These are phyloP conservation scores for Orobanche coerulescens DNA, from an alignment of 257 asterid species.

Conservation along the genomic window DNA sequence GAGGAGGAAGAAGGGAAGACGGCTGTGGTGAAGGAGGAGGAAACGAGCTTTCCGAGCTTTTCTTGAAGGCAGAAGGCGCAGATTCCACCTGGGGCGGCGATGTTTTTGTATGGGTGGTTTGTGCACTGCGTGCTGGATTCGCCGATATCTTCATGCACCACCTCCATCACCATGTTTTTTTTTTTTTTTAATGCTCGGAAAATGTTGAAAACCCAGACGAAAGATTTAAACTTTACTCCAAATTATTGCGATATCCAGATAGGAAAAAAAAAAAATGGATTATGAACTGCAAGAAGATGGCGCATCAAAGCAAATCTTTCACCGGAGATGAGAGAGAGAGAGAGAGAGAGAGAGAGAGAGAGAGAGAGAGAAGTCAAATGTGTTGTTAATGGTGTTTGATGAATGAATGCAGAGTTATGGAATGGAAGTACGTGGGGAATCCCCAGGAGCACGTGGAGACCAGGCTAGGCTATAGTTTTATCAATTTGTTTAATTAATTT, in stretches of 20 bases:
- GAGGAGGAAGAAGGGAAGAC: slow-evolving; percentile 83
- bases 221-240: not conserved
- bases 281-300: slow-evolving; percentile 19
- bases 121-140: slow-evolving; percentile 74
- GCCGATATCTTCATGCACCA: slow-evolving; percentile 86
- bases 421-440: slow-evolving; percentile 54
- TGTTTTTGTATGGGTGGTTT: slow-evolving; percentile 78
- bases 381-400: slow-evolving; percentile 16
- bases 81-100: slow-evolving; percentile 80
- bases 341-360: slow-evolving; percentile 14
- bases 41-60: slow-evolving; percentile 89
- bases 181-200: slow-evolving; percentile 21
- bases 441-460: slow-evolving; percentile 40
- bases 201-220: slow-evolving; percentile 3
- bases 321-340: not conserved
- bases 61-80: slow-evolving; percentile 96
- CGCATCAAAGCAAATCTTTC: not conserved
- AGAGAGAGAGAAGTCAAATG: slow-evolving; percentile 33
- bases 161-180: slow-evolving; percentile 99
- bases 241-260: slow-evolving; percentile 4
- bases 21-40: slow-evolving; percentile 70
- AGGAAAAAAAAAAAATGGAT: slow-evolving; percentile 11
- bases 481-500: slow-evolving; percentile 9
- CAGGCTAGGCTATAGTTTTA: too few relatives aligned
- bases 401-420: slow-evolving; percentile 30